Evolutionary conservation across 176 grass and related monocot species (phyloP), one percentile per base, ranked within the genome.

Genomic region (Melocanna baccifera): DNA sequence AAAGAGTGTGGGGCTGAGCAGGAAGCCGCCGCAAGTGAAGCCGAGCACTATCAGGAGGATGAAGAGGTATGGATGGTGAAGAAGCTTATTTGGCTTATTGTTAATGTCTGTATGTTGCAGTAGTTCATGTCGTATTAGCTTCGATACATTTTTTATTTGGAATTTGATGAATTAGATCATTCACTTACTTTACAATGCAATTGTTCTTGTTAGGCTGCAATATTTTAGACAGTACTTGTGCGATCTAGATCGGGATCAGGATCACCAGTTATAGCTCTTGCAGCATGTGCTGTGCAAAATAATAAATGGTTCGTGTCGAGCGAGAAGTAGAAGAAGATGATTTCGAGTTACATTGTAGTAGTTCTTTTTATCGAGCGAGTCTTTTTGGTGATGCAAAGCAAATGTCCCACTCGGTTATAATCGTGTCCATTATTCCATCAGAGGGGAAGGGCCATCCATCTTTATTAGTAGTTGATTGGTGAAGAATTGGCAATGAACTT

Each of bases 1-100:
- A 69, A 94, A 83, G 76, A 87, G 88, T 3, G 73, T 90, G 15
- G 85, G 77, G 4, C 89, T 89, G 22, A 82, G 32, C n/a, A n/a
- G 80, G 15, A 92, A 90, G 37, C 86, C 74, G 23, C 12, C 73
- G 28, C 87, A 98, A 69, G 78, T 95, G 68, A 95, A 87, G 65
- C 89, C 90, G 1, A 94, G 91, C 64, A 76, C 96, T n/a, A 43
- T 95, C 80, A 93, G 85, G 83, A 93, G 93, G 81, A 95, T 98
- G 84, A 98, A 90, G 87, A 98, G 96, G 96, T 98, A 91, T 26
- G 32, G 28, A 83, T 77, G 18, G 8, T 40, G 15, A 75, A 80
- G 1, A 75, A 28, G 34, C 40, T 64, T 72, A 0, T 16, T 51
- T 14, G 1, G 6, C 3, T 67, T 32, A 61, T 12, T 69, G 22